Evolutionary conservation across 2,329 filamentous ascomycete species (phyloP).

Genomic region (Dactylellina cionopaga): DNA sequence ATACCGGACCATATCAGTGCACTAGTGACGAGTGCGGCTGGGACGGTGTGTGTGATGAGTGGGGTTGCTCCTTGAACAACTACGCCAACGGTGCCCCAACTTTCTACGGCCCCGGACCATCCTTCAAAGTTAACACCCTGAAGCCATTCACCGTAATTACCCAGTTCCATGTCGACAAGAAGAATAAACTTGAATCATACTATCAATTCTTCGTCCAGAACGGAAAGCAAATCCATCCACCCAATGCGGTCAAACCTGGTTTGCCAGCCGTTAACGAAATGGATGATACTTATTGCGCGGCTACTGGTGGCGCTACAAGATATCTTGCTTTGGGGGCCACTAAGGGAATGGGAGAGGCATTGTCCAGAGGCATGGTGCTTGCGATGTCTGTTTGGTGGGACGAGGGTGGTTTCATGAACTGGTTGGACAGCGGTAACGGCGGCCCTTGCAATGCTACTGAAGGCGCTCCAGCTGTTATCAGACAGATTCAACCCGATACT

Average conservation of each 20-base stretch:
- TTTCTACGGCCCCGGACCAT: constrained; percentile 60
- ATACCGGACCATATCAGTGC: constrained; percentile 63
- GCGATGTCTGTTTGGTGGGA: constrained; percentile 70
- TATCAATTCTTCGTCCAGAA: constrained; percentile 66
- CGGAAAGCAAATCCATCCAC: constrained; percentile 63
- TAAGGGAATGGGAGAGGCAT: constrained; percentile 64
- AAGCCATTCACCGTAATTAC: constrained; percentile 65
- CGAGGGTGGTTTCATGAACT: constrained; percentile 67
- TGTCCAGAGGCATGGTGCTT: constrained; percentile 67
- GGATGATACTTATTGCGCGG: constrained; percentile 60
- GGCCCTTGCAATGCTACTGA: constrained; percentile 69
- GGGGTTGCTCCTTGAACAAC: constrained; percentile 64
- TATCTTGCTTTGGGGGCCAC: constrained; percentile 62
- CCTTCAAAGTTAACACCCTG: constrained; percentile 61
- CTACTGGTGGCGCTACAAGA: constrained; percentile 57
- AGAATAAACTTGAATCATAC: constrained; percentile 63
- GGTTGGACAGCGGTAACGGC: constrained; percentile 65
- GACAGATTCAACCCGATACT: constrained; percentile 64
- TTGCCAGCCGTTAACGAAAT: constrained; percentile 61
- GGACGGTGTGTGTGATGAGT: constrained; percentile 63
- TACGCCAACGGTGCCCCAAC: constrained; percentile 59
- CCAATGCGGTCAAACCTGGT: constrained; percentile 63
- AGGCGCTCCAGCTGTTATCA: constrained; percentile 66
- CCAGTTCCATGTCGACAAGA: constrained; percentile 63
- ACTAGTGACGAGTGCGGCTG: constrained; percentile 61